Percentiles rank a stretch among this genome's conserved stretches.
Evolutionary conservation across 306 rosid species (phyloP).

Genomic region (Quercus mongolica): DNA sequence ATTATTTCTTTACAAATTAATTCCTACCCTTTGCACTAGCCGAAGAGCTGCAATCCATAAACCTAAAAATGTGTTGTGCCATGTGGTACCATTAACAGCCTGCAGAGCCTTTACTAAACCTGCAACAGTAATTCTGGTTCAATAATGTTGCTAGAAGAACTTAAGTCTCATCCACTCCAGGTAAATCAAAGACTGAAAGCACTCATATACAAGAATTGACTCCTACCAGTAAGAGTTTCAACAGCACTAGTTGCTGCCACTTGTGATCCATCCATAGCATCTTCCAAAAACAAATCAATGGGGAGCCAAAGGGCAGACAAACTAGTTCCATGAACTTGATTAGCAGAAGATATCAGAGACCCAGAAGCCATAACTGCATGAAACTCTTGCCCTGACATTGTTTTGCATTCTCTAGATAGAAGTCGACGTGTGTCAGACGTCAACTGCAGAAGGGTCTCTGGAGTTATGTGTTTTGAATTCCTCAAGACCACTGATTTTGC

Average conservation of each 20-base stretch:
- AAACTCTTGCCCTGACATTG: conserved; percentile 42
- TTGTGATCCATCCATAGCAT: conserved; percentile 75
- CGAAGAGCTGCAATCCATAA: conserved; percentile 89
- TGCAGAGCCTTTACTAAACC: conserved; percentile 80
- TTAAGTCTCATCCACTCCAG: conserved; percentile 1
- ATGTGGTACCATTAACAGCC: conserved; percentile 61
- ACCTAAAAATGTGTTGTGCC: conserved; percentile 85
- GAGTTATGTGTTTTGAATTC: conserved; percentile 51
- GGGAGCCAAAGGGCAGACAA: conserved; percentile 89
- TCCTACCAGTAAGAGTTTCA: conserved; percentile 64
- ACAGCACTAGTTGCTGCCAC: conserved; percentile 63
- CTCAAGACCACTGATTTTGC: conserved; percentile 65
- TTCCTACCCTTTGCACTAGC: conserved; percentile 86
- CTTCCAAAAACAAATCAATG: conserved; percentile 81
- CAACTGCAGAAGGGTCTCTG: conserved; percentile 55
- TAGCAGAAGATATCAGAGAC: conserved; percentile 44
- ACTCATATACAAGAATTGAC: conserved; percentile 8
- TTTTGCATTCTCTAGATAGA: conserved; percentile 46
- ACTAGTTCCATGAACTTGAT: conserved; percentile 55
- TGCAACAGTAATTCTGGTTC: conserved; percentile 42
- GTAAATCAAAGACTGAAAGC: conserved; percentile 3
- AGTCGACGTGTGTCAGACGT: conserved; percentile 40
- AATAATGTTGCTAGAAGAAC: conserved; percentile 16
- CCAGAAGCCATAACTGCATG: conserved; percentile 52
- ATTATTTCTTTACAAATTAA: conserved; percentile 1